phyloP scores from a whole-genome alignment of 1,284 basidiomycete genomes.

The Heterobasidion occidentale region DNA sequence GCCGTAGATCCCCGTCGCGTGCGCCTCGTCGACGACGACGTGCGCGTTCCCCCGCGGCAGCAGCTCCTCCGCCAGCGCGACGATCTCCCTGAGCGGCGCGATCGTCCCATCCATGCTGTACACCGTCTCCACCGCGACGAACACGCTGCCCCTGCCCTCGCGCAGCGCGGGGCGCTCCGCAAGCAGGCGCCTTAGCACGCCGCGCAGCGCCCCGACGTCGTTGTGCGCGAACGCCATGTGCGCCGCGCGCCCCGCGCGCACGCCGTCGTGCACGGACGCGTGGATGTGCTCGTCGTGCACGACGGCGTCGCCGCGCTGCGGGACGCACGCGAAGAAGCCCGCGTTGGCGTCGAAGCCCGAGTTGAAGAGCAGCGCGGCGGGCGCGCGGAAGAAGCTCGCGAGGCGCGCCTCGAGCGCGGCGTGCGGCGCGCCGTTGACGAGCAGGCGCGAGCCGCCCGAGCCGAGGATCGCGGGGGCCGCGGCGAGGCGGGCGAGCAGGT shows the following conservation, averaged over 20 bases:
- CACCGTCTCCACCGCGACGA: constrained; percentile 82
- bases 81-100: constrained; percentile 65
- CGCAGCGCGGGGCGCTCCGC: constrained; percentile 27
- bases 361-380: constrained; percentile 82
- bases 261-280: constrained; percentile 88
- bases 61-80: constrained; percentile 46
- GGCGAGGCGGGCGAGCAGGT: constrained; percentile 50
- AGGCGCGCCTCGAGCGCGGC: constrained; percentile 63
- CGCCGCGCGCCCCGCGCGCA: constrained; percentile 61
- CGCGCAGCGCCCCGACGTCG: constrained; percentile 42
- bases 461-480: constrained; percentile 64
- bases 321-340: constrained; percentile 79
- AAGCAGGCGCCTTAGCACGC: constrained; percentile 33
- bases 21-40: constrained; percentile 85
- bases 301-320: constrained; percentile 73
- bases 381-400: constrained; percentile 53
- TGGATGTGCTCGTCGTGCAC: constrained; percentile 89
- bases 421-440: constrained; percentile 76
- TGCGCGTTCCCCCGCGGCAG: constrained; percentile 49
- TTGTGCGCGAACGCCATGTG: constrained; percentile 68
- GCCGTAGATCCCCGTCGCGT: constrained; percentile 79
- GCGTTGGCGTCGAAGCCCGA: constrained; percentile 95
- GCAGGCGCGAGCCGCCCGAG: constrained; percentile 83
- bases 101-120: constrained; percentile 97
- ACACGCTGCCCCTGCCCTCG: constrained; percentile 38